A percentile compares a stretch with the other conserved stretches of the same genome.
Conservation (phyloP, 768 basidiomycete genomes). For the Tulasnella sp. region DNA sequence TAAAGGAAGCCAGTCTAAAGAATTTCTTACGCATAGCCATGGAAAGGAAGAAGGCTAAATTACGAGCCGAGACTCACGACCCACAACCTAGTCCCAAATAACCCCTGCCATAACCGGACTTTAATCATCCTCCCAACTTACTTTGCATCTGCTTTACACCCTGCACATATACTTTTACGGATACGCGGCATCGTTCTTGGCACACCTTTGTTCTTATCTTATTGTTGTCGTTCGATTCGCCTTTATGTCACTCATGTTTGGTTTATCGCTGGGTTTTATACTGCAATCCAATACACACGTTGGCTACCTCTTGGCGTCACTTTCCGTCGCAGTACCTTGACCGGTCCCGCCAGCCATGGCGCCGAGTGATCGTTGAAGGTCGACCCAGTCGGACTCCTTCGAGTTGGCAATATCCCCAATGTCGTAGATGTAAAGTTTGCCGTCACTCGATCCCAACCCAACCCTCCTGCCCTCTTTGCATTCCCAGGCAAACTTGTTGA, state of each 20-base stretch:
- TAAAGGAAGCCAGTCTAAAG: slow-evolving; percentile 40
- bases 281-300: background rate
- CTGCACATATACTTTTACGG: background rate
- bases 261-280: background rate
- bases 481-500: slow-evolving; percentile 97
- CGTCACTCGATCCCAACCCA: slow-evolving; percentile 88
- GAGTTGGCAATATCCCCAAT: slow-evolving; percentile 88
- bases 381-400: slow-evolving; percentile 88
- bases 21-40: slow-evolving; percentile 29
- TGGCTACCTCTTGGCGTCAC: background rate
- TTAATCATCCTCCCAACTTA: background rate
- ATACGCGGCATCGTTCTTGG: background rate
- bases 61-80: slow-evolving; percentile 16
- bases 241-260: background rate
- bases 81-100: background rate
- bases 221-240: background rate
- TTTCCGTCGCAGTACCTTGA: background rate
- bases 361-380: slow-evolving; percentile 81
- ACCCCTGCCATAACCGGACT: background rate
- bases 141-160: background rate
- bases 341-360: slow-evolving; percentile 45
- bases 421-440: slow-evolving; percentile 89
- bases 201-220: background rate
- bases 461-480: slow-evolving; percentile 85
- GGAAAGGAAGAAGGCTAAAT: slow-evolving; percentile 20